Base-by-base conservation (phyloP, 108 stramenopile genomes). In the Chaetoceros tenuissimus region DNA sequence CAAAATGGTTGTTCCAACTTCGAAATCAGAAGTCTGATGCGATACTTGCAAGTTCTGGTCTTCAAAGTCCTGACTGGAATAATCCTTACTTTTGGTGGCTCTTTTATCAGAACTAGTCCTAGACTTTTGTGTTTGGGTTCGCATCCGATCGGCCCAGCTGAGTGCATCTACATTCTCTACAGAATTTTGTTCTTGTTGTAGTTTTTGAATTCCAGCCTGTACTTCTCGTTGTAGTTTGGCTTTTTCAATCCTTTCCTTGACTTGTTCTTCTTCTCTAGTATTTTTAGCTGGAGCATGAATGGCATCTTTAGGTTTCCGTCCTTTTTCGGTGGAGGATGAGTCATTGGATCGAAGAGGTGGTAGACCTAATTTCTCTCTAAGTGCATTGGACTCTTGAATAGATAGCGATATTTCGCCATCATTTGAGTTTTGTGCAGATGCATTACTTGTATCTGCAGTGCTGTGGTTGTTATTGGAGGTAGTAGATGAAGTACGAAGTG, bases 331-430 rank as follows among this genome's bases (percentile, higher is more conserved):
- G 2, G 31, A 50, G 31, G 60, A 13, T 2, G 24, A 43, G 16
- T 17, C 47, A 34, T 40, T 40, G 46, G 30, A n/a, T 21, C 67
- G 53, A 28, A 74, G 66, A 2, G 94, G 94, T 0, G 72, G 49
- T 13, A 95, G 50, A 1, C 94, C 94, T 13, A 95, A 63, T 43
- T 61, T 59, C 20, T 51, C 66, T 1, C 94, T 73, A 19, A 95
- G 63, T 3, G 55, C 72, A 59, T 95, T 90, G 10, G 90, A 87
- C 57, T 92, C 88, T 23, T 80, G 80, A 3, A 92, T 62, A 30
- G 84, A 82, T 51, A 94, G 57, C 53, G 69, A 64, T 20, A 86
- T 47, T 29, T 67, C 29, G 48, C 65, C 26, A 3, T 47, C 19
- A 44, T 46, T 5, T 47, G 13, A 16, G 19, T 3, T 1, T 72